phyloP scores from a whole-genome alignment of 179 eudicot genomes.

The Patellifolia procumbens region DNA sequence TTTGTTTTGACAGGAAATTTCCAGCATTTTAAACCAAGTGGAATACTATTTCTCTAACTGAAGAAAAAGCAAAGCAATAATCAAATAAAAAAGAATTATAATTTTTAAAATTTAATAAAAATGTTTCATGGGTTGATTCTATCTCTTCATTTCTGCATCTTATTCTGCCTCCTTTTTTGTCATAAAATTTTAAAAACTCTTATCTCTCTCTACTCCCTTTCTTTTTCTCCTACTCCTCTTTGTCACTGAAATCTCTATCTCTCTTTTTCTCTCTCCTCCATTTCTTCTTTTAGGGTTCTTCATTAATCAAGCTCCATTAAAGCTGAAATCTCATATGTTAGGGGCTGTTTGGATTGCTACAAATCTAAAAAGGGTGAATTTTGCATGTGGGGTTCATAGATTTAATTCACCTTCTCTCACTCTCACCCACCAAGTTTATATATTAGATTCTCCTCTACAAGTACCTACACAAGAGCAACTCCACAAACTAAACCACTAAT shows the following conservation, averaged over 20 bases:
- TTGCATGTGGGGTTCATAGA: slow-evolving; percentile 41
- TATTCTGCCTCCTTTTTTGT: neutral
- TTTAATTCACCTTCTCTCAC: slow-evolving; percentile 23
- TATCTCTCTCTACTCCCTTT: slow-evolving; percentile 2
- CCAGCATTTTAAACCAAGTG: slow-evolving; percentile 12
- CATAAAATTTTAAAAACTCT: neutral
- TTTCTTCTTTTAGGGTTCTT: slow-evolving; percentile 34
- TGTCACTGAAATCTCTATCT: slow-evolving; percentile 14
- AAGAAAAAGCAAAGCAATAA: neutral
- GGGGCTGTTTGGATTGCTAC: slow-evolving; percentile 9
- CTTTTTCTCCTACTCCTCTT: neutral
- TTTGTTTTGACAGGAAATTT: neutral
- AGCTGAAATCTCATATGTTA: slow-evolving; percentile 11
- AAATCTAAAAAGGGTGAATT: slow-evolving; percentile 35
- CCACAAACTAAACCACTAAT: neutral
- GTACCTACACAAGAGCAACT: slow-evolving; percentile 3
- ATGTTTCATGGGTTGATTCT: slow-evolving; percentile 24
- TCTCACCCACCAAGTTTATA: slow-evolving; percentile 24
- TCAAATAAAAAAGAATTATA: neutral
- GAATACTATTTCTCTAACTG: slow-evolving; percentile 1
- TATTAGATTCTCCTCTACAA: slow-evolving; percentile 25
- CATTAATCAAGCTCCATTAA: slow-evolving; percentile 29
- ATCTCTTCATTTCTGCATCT: slow-evolving; percentile 8
- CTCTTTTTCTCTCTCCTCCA: neutral
- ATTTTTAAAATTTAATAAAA: neutral